phyloP scores from a whole-genome alignment of 306 rosid genomes.

The Pyrus pyrifolia region DNA sequence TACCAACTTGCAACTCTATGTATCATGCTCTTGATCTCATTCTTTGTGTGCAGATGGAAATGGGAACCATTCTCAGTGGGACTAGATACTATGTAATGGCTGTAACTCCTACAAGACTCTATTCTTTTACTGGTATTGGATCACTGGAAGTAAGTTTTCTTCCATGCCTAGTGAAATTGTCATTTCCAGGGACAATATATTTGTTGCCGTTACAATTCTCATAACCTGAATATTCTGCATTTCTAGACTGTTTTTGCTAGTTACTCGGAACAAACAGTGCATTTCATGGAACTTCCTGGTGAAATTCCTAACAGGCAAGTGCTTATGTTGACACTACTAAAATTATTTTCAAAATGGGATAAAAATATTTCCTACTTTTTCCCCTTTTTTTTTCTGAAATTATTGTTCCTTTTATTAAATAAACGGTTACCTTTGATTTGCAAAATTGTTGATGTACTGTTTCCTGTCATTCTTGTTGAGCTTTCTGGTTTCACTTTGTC shows the following conservation, averaged over 20 bases:
- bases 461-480: neutral
- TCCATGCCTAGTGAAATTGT: neutral
- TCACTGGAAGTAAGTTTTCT: slow-evolving; percentile 64
- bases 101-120: slow-evolving; percentile 88
- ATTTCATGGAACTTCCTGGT: slow-evolving; percentile 98
- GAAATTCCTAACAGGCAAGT: slow-evolving; percentile 89
- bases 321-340: neutral
- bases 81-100: slow-evolving; percentile 92
- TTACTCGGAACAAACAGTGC: slow-evolving; percentile 76
- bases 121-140: slow-evolving; percentile 84
- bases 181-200: neutral
- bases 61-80: slow-evolving; percentile 62
- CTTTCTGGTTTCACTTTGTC: neutral
- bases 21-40: slow-evolving; percentile 21
- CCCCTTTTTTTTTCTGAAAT: neutral
- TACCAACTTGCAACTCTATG: neutral
- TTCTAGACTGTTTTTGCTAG: slow-evolving; percentile 72
- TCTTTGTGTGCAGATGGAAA: slow-evolving; percentile 72
- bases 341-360: slow-evolving; percentile 11
- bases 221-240: slow-evolving; percentile 18
- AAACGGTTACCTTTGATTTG: neutral
- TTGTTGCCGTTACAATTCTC: neutral
- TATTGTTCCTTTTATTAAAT: neutral
- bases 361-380: neutral
- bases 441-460: neutral